Evolutionary conservation across 1,139 yeast species (phyloP), one percentile per base, ranked within the genome.

Genomic region (Pichia sp.): DNA sequence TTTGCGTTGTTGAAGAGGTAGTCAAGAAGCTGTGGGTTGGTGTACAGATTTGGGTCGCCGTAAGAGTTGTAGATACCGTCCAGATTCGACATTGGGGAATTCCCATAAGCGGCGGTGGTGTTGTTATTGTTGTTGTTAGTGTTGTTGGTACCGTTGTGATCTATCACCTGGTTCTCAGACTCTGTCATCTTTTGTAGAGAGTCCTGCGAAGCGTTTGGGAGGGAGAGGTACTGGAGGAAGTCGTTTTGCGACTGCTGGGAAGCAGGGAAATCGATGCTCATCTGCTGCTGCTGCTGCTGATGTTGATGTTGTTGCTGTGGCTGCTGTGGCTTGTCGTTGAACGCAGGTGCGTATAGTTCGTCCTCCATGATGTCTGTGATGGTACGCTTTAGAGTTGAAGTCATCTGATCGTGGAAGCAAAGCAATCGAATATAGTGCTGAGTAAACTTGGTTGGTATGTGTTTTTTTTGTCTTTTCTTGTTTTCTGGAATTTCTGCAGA

Each of bases 341-440:
- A 45, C n/a, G 56, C 44, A n/a, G 59, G 55, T 14, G 61, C 52
- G 52, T 63, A 62, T 12, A 65, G 50, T 55, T 65, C 67, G 47
- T 65, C 68, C 50, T 64, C 68, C 65, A 64, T 63, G 43, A 61
- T 62, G 48, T 64, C 68, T 6, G 67, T 66, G 29, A 61, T 55
- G 17, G 67, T 62, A 48, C 69, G 65, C 50, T 64, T 62, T 16
- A 65, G 52, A 20, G 68, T 60, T 12, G 68, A 60, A 20, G 66
- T 58, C 68, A 66, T 64, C 17, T 20, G 31, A 17, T 7, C 9
- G 31, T 42, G 17, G 5, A n/a, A 38, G 41, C 41, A 38, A 38
- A 38, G 41, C 41, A 38, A n/a, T 38, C 17, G 17, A n/a, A n/a
- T 14, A 6, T 12, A 12, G 38, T 34, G 41, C 17, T 17, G 16